phyloP scores from a whole-genome alignment of 257 asterid genomes.

The Jacaranda copaia region DNA sequence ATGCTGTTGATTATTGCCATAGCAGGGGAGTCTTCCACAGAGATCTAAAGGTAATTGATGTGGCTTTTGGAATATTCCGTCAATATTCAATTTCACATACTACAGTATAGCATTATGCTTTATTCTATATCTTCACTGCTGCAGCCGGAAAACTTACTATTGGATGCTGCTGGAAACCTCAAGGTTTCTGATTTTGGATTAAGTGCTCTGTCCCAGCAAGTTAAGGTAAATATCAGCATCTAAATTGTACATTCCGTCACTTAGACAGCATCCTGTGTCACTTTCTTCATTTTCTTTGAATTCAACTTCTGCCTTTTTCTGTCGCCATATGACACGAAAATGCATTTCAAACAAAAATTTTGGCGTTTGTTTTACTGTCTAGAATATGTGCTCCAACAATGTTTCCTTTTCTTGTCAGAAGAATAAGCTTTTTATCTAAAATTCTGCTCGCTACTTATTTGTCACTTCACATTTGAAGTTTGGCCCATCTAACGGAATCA shows the following conservation, averaged over 20 bases:
- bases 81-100: not conserved
- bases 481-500: not conserved
- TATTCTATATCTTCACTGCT: conserved; percentile 25
- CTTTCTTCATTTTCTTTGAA: not conserved
- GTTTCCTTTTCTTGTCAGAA: not conserved
- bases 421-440: not conserved
- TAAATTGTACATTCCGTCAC: not conserved
- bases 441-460: not conserved
- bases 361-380: not conserved
- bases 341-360: not conserved
- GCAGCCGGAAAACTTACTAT: conserved; percentile 88
- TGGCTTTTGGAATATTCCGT: conserved; percentile 5
- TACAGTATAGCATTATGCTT: not conserved
- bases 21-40: conserved; percentile 97
- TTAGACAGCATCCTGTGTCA: not conserved
- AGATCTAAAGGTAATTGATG: conserved; percentile 72
- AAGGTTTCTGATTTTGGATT: conserved; percentile 95
- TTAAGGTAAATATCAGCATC: conserved; percentile 64
- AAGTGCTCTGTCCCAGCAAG: conserved; percentile 97
- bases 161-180: conserved; percentile 86
- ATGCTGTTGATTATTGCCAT: conserved; percentile 94
- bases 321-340: not conserved
- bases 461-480: not conserved
- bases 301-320: not conserved
- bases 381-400: not conserved